Base-by-base conservation (phyloP, 73 alveolate genomes). In the Loxodes magnus region DNA sequence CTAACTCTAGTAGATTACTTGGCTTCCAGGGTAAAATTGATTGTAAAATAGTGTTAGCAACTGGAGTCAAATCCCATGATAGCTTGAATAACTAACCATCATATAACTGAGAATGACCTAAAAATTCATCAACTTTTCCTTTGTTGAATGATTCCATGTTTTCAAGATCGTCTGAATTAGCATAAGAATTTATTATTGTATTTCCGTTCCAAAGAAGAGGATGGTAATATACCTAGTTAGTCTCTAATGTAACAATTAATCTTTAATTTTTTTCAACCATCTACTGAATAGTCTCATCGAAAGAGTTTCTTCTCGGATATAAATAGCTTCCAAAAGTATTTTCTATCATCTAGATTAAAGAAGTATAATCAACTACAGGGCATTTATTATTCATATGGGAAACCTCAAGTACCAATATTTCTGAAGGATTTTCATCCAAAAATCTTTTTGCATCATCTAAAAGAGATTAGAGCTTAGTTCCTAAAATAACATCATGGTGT, bases 1-100 rank as follows among this genome's bases (percentile, higher is more conserved):
- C 53, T 1, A 39, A 30, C 53, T 39, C 37, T 9, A 39, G 14
- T 15, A 39, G 15, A 1, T 23, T 39, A 39, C 21, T 23, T 9
- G 53, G 53, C 33, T 39, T 39, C 53, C 53, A 10, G 7, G 15
- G 50, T 1, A 9, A 23, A 17, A 15, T 30, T 17, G 22, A n/a
- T 19, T 39, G 37, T 1, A 39, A 19, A 39, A 39, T 30, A 9
- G 53, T 39, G 21, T 39, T 30, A 9, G 53, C 33, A 39, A 17
- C 53, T 17, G 53, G 53, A 2, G 53, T 39, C 21, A 39, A 39
- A 39, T 23, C 21, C 50, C 53, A 39, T 0, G 53, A 39, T 17
- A 39, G 14, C 15, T 39, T n/a, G 15, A 39, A 39, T 15, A 39
- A 19, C 15, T 39, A 12, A 15, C 15, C 15, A 15, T n/a, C n/a